phyloP scores from a whole-genome alignment of 2,329 filamentous ascomycete species.

The Pseudopithomyces maydicus region DNA sequence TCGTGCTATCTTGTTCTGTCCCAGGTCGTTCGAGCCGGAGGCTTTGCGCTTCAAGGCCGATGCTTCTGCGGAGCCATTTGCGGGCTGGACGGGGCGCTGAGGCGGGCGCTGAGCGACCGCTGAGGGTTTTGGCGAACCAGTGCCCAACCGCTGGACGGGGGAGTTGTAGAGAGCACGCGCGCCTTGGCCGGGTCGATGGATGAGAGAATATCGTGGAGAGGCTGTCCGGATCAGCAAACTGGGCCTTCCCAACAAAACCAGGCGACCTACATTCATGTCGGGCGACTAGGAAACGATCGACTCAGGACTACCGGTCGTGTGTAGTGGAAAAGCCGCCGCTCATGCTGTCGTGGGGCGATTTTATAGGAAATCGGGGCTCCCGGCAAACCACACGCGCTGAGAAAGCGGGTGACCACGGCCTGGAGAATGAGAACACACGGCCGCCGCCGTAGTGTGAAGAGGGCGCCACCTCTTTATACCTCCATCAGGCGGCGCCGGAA shows the following conservation, averaged over 20 bases:
- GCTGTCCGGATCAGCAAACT: constrained; percentile 16
- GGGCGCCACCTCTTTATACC: constrained; percentile 23
- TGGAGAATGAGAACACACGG: constrained; percentile 24
- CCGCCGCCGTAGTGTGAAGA: constrained; percentile 9
- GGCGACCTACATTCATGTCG: constrained; percentile 46
- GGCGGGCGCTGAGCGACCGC: constrained; percentile 14
- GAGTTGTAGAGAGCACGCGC: constrained; percentile 26
- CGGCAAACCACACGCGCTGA: constrained; percentile 17
- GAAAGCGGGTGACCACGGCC: constrained; percentile 21
- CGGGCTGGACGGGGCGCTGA: constrained; percentile 29
- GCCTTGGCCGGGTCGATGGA: constrained; percentile 40
- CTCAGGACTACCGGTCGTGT: constrained; percentile 45
- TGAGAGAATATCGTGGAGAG: constrained; percentile 45
- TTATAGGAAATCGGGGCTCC: constrained; percentile 3
- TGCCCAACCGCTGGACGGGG: constrained; percentile 26
- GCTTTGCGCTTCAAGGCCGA: constrained; percentile 50
- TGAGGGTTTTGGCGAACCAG: constrained; percentile 39
- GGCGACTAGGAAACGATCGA: constrained; percentile 35
- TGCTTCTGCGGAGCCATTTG: constrained; percentile 36
- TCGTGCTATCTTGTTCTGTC: constrained; percentile 38
- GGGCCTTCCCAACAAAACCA: background rate
- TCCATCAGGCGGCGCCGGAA: constrained; percentile 4
- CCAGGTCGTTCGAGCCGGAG: constrained; percentile 37
- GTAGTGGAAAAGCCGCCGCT: constrained; percentile 36
- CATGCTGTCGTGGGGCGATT: constrained; percentile 36